Base-by-base conservation (phyloP, 2,329 filamentous ascomycete species). In the Acrocalymma vagum region DNA sequence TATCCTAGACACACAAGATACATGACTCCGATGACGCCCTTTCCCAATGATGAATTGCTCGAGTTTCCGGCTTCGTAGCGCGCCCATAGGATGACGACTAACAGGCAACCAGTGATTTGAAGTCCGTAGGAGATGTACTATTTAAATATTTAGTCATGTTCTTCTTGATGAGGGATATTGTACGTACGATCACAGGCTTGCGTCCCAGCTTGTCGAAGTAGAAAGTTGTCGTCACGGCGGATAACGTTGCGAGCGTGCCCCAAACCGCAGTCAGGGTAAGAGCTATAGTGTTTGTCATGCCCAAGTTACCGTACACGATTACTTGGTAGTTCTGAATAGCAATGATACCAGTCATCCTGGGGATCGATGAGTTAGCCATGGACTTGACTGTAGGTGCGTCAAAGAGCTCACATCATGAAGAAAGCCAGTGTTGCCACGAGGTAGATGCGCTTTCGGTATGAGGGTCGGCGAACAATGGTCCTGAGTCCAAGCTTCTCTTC, bases 281-380 rank as follows among this genome's bases (percentile, higher is more conserved):
- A 20, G 38, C 4, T 14, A 42, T 42, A 6, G 9, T 28, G 14
- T 27, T 28, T 7, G 6, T 22, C 8, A 37, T 22, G 20, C 31
- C 38, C 5, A 42, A 20, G 10, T 17, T 18, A 5, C 13, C 14
- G 31, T 37, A 37, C 21, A 42, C 11, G 23, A 38, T 42, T 6
- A 42, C 29, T 29, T 42, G 38, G 24, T 42, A 42, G 21, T 38
- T 38, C 23, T 37, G 31, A 6, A 43, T 6, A 6, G 40, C 7
- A 15, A 38, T 22, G 26, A 43, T 38, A 9, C 23, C 33, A 9
- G 33, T 43, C 5, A 43, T 18, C 24, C 20, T 16, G 9, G 5
- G 15, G 38, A 18, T n/a, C 17, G n/a, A 18, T 11, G 16, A n/a
- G 23, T n/a, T n/a, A n/a, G n/a, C n/a, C n/a, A n/a, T n/a, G n/a